Evolutionary conservation across 495 filamentous ascomycete genomes (phyloP).

Genomic region (Aspergillus baeticus): DNA sequence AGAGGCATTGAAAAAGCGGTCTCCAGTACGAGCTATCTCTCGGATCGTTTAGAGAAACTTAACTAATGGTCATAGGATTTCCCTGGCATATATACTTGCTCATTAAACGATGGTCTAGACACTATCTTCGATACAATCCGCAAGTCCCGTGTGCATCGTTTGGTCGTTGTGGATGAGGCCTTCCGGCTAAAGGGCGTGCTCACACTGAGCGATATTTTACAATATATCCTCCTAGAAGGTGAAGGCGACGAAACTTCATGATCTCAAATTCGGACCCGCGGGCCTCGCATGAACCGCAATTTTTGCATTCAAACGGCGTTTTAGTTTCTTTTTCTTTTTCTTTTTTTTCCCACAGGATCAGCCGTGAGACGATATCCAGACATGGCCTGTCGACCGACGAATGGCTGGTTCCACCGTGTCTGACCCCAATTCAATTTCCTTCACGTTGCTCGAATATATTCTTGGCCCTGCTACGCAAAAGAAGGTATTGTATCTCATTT

Average conservation of each 20-base stretch:
- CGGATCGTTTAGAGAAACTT: background rate
- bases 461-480: conserved; percentile 21
- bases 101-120: conserved; percentile 84
- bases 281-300: conserved; percentile 25
- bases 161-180: conserved; percentile 89
- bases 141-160: conserved; percentile 86
- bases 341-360: no score
- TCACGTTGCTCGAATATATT: background rate
- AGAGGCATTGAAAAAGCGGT: conserved; percentile 82
- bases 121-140: conserved; percentile 97
- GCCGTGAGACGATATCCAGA: background rate
- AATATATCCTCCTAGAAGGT: conserved; percentile 87
- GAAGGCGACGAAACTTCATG: conserved; percentile 53
- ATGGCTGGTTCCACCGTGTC: conserved; percentile 12
- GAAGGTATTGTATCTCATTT: conserved; percentile 28
- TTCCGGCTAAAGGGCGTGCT: conserved; percentile 84
- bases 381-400: conserved; percentile 1
- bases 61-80: conserved; percentile 63
- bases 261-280: conserved; percentile 14
- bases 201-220: conserved; percentile 93
- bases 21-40: conserved; percentile 54
- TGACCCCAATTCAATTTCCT: background rate
- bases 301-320: conserved; percentile 45
- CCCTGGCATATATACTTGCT: conserved; percentile 94
- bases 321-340: conserved; percentile 13